Evolutionary conservation across 2,329 filamentous ascomycete species (phyloP).

Genomic region (Pyrenochaeta sp.): DNA sequence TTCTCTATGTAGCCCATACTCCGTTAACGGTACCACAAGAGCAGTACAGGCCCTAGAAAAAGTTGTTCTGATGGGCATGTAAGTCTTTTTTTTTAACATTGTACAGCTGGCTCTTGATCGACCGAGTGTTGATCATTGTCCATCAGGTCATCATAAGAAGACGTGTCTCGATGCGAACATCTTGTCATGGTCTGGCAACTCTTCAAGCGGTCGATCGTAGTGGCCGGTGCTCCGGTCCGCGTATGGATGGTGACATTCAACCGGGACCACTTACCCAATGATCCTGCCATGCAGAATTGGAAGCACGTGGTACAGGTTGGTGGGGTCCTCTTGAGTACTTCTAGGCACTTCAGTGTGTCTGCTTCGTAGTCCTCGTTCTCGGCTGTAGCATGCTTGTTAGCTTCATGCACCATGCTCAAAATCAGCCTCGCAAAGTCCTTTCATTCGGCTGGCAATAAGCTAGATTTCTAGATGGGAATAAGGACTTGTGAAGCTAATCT

Average conservation of each 20-base stretch:
- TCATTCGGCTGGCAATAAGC: background rate
- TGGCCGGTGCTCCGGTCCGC: constrained; percentile 29
- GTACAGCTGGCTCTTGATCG: background rate
- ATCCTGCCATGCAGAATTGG: background rate
- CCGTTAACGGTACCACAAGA: background rate
- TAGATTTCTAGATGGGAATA: background rate
- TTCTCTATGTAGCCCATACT: background rate
- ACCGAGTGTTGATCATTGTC: background rate
- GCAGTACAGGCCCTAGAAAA: background rate
- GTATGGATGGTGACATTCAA: constrained; percentile 28
- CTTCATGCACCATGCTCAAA: background rate
- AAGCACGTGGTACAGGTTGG: constrained; percentile 3
- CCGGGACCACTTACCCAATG: constrained; percentile 21
- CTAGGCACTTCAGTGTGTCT: background rate
- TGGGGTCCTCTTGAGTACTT: background rate
- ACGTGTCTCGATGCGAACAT: background rate
- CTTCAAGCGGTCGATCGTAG: background rate
- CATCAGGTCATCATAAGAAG: background rate
- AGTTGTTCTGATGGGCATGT: background rate
- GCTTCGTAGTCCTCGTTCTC: background rate
- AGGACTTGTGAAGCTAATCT: background rate
- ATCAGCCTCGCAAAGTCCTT: background rate
- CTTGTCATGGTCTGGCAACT: background rate
- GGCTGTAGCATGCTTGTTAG: background rate
- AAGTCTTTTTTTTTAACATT: background rate